Evolutionary conservation across 2,329 filamentous ascomycete species (phyloP), one percentile per base, ranked within the genome.

Genomic region (Monilinia aucupariae): DNA sequence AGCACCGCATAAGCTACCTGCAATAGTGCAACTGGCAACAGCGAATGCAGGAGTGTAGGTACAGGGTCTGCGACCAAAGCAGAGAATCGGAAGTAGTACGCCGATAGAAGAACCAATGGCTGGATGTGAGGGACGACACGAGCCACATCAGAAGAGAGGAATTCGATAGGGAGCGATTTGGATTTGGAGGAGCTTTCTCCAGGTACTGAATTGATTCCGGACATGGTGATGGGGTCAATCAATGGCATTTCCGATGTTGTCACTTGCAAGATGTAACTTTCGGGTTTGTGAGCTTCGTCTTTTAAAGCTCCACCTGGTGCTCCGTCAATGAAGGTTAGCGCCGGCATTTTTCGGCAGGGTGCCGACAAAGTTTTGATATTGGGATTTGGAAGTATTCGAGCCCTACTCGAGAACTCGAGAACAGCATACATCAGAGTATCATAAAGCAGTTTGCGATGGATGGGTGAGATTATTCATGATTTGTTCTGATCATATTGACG

Each of bases 1-100:
- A 84, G 67, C 15, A 86, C 74, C 4, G 82, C 82, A 70, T 90
- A 90, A 13, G 75, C 77, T 15, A 80, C 77, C 74, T 96, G 92
- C 3, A 91, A 73, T 5, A 80, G 75, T 3, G 83, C 82, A 17
- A 92, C 78, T 15, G 85, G 81, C 0, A 87, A 81, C 3, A 93
- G 77, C 2, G 86, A 79, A 37, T 74, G 80, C 17, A 82, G 75
- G 45, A 96, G 81, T 8, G 87, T 82, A 20, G 81, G 76, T 2
- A 88, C 82, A 0, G 92, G 90, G 67, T 92, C 83, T 20, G 80
- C 78, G 34, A 96, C 88, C 32, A 96, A 79, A 22, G 81, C 77
- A 43, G 77, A 74, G 75, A 96, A 93, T 47, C 82, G 82, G 66
- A 83, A 72, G 52, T 82, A 80, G 72, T 88, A 86, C 43, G 88